Conservation (phyloP, 192 early-diverging fungal genomes). For the Allomyces macrogynus region DNA sequence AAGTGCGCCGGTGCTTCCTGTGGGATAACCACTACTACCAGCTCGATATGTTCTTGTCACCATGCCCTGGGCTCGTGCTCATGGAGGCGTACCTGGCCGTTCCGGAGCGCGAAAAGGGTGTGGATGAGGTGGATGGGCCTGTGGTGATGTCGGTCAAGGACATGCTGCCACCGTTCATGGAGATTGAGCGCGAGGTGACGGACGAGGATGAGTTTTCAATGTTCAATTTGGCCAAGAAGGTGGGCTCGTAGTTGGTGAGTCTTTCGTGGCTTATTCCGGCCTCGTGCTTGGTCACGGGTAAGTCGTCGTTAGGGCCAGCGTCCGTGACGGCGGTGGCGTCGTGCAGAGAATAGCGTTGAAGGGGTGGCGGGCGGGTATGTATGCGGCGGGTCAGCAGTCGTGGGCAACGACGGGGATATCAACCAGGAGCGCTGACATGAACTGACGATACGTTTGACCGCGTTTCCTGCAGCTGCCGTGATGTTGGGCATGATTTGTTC, state of each 20-base stretch:
- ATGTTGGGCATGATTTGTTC: no score
- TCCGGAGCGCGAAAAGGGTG: background rate
- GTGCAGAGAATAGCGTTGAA: no score
- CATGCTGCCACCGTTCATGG: background rate
- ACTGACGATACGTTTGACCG: no score
- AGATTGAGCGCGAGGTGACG: background rate
- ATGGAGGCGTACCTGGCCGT: conserved; percentile 9
- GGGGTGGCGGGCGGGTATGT: no score
- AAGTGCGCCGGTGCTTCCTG: conserved; percentile 18
- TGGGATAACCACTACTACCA: conserved; percentile 21
- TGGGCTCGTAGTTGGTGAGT: background rate
- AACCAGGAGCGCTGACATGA: no score
- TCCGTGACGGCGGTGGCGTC: no score
- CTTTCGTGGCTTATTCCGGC: no score
- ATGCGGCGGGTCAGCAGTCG: no score
- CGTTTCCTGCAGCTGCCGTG: no score
- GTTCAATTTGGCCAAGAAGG: background rate
- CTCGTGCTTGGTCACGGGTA: no score
- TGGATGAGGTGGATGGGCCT: background rate
- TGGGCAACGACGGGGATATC: no score
- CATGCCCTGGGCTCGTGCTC: conserved; percentile 14
- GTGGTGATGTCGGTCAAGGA: background rate
- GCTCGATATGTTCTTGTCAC: conserved; percentile 15
- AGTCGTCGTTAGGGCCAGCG: no score
- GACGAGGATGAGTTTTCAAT: background rate